Conservation (phyloP, 148 eudicot genomes). For the Diospyros kaki region DNA sequence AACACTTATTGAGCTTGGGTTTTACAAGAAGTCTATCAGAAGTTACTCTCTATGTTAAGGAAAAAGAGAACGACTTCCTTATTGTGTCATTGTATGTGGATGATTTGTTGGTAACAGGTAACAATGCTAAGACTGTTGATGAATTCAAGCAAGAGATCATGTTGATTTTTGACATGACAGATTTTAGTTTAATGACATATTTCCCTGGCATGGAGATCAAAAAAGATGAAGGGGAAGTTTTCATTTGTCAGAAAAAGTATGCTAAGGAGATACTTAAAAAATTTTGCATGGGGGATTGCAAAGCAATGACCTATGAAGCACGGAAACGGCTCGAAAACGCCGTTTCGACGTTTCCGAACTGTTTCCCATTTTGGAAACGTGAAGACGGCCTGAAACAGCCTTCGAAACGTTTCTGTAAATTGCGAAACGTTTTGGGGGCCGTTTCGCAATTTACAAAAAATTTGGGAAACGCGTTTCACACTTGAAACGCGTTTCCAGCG, state of each 20-base stretch:
- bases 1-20: background rate
- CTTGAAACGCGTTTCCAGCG: too few relatives aligned
- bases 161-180: background rate
- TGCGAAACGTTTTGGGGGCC: too few relatives aligned
- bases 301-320: too few relatives aligned
- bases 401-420: too few relatives aligned
- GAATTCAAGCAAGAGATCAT: conserved; percentile 5
- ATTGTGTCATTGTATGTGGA: background rate
- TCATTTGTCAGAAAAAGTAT: conserved; percentile 14
- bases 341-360: too few relatives aligned
- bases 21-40: conserved; percentile 1
- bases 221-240: background rate
- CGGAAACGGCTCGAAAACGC: too few relatives aligned
- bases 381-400: too few relatives aligned
- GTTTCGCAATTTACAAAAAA: too few relatives aligned
- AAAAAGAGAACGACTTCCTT: background rate
- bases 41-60: background rate
- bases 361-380: too few relatives aligned
- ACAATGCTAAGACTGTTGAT: background rate
- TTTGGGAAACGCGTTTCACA: too few relatives aligned
- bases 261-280: conserved; percentile 14
- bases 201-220: conserved; percentile 10
- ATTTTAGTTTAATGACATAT: background rate
- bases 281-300: conserved; percentile 12
- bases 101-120: background rate